Evolutionary conservation across 805 yeast genomes (phyloP), one percentile per base, ranked within the genome.

Genomic region (Starmerella lactis-condensi): DNA sequence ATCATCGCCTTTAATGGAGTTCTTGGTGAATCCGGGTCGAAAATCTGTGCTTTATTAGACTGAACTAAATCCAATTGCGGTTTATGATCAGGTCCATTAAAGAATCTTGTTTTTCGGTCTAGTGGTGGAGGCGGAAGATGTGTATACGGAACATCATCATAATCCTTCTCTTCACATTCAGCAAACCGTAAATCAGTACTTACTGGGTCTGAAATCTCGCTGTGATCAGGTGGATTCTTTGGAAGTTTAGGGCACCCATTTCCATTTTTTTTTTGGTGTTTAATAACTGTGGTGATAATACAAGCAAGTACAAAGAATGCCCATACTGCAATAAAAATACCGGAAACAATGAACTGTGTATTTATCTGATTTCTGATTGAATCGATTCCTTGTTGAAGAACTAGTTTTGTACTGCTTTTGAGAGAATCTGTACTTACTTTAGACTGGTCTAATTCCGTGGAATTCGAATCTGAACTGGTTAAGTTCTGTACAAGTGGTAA

Each of bases 401-500:
- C 27, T 21, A 8, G 12, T 4, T 10, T 8, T 3, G 37, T 34
- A 11, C 21, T 28, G 11, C n/a, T 17, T 9, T 18, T 23, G 2
- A 31, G 24, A n/a, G 17, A 12, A 1, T n/a, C n/a, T n/a, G n/a
- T n/a, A n/a, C n/a, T n/a, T n/a, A n/a, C n/a, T n/a, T n/a, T n/a
- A n/a, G n/a, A n/a, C n/a, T n/a, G n/a, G n/a, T n/a, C n/a, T n/a
- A n/a, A n/a, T n/a, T n/a, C n/a, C n/a, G n/a, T n/a, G n/a, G n/a
- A n/a, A n/a, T n/a, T n/a, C n/a, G n/a, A n/a, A n/a, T n/a, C n/a
- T n/a, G n/a, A 18, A 1, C 13, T 20, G 19, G 27, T 13, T 13
- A 19, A 17, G 10, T 10, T 16, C 3, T 30, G 31, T 4, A 42
- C 24, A 7, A 36, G 24, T 0, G 92, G 92, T 1, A 79, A 47